phyloP scores from a whole-genome alignment of 768 basidiomycete genomes.

The Pholiota molesta region DNA sequence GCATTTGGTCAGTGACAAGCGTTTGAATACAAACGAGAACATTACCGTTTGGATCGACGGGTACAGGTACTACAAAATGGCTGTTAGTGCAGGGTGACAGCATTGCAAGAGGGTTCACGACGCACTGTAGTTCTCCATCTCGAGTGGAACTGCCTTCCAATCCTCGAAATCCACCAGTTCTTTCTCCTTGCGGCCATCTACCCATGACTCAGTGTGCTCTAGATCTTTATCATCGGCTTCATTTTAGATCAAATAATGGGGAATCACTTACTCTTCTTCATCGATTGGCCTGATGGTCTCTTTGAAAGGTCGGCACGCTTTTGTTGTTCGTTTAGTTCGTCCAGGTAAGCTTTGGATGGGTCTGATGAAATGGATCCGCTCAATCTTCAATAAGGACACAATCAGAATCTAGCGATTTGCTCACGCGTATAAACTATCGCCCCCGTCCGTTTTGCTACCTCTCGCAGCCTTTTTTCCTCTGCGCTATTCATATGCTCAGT shows the following conservation, averaged over 20 bases:
- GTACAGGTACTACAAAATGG: neutral
- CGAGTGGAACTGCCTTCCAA: slow-evolving; percentile 13
- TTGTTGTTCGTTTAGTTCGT: slow-evolving; percentile 21
- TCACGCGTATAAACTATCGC: slow-evolving; percentile 13
- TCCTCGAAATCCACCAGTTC: slow-evolving; percentile 19
- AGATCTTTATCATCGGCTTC: neutral
- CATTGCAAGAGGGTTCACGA: neutral
- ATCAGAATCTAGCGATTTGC: neutral
- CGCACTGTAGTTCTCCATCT: neutral
- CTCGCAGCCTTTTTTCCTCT: slow-evolving; percentile 16
- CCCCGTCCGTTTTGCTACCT: slow-evolving; percentile 9
- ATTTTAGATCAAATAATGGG: neutral
- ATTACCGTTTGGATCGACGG: slow-evolving; percentile 13
- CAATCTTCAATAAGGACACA: slow-evolving; percentile 1
- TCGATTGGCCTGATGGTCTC: slow-evolving; percentile 9
- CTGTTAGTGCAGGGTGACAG: neutral
- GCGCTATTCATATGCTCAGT: slow-evolving; percentile 12
- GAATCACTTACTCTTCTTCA: slow-evolving; percentile 15
- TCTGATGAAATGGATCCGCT: slow-evolving; percentile 13
- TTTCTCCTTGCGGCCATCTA: neutral
- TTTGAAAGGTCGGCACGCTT: slow-evolving; percentile 1
- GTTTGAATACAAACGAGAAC: neutral
- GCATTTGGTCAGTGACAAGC: neutral
- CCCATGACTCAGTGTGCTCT: neutral
- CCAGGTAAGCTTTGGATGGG: slow-evolving; percentile 23